Evolutionary conservation across 2,329 filamentous ascomycete genomes (phyloP).

Genomic region (Nemania sp.): DNA sequence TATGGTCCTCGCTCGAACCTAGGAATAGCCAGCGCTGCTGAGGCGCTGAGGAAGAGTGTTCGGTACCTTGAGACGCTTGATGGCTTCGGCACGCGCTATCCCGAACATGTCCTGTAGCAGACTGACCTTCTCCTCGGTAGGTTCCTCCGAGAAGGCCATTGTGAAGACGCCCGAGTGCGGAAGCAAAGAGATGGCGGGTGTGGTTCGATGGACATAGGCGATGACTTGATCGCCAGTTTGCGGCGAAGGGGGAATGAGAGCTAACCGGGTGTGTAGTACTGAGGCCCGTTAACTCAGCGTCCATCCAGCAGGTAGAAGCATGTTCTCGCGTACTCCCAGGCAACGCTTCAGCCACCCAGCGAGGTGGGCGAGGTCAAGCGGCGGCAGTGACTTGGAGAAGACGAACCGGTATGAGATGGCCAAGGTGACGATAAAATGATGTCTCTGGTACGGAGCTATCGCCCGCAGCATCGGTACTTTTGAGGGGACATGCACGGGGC

Average conservation of each 20-base stretch:
- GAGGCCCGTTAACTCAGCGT: slow-evolving; percentile 14
- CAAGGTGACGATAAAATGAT: slow-evolving; percentile 1
- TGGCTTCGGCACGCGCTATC: slow-evolving; percentile 32
- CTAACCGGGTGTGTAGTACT: slow-evolving; percentile 8
- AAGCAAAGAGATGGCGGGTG: slow-evolving; percentile 1
- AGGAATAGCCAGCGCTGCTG: background rate
- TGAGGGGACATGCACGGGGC: background rate
- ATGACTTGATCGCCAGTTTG: slow-evolving; percentile 1
- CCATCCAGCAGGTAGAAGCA: slow-evolving; percentile 7
- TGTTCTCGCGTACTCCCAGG: slow-evolving; percentile 11
- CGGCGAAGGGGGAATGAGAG: slow-evolving; percentile 2
- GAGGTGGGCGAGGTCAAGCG: slow-evolving; percentile 3
- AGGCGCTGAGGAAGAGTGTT: background rate
- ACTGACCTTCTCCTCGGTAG: slow-evolving; percentile 27
- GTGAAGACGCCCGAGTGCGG: slow-evolving; percentile 17
- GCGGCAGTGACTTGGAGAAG: slow-evolving; percentile 14
- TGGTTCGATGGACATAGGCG: slow-evolving; percentile 21
- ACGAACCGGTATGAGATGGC: background rate
- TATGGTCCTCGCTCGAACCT: background rate
- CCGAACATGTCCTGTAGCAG: slow-evolving; percentile 31
- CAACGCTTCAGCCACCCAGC: slow-evolving; percentile 2
- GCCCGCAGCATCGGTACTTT: background rate
- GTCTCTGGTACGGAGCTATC: too few relatives aligned
- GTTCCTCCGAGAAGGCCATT: slow-evolving; percentile 33
- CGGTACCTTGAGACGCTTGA: slow-evolving; percentile 37